Evolutionary conservation across 495 filamentous ascomycete genomes (phyloP).

Genomic region (Durotheca rogersii): DNA sequence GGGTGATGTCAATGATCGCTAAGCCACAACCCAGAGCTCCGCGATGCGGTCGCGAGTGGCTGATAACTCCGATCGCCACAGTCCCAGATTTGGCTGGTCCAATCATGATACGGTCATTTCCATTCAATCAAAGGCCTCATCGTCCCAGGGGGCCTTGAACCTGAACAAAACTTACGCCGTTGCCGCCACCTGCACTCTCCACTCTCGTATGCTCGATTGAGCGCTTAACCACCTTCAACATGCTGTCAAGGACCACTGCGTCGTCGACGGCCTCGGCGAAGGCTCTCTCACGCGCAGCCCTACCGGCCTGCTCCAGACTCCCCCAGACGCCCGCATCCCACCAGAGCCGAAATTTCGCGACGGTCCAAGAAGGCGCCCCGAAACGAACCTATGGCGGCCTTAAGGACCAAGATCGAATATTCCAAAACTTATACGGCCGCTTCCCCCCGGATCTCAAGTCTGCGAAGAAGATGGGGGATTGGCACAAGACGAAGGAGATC

Average conservation of each 20-base stretch:
- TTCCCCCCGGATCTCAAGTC: slow-evolving; percentile 86
- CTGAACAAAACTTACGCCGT: slow-evolving; percentile 23
- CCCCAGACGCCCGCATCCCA: slow-evolving; percentile 42
- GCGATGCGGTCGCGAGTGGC: too few species aligned
- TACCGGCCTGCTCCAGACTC: slow-evolving; percentile 44
- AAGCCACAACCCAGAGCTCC: too few species aligned
- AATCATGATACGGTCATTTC: slow-evolving; percentile 33
- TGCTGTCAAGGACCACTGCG: slow-evolving; percentile 51
- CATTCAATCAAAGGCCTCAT: slow-evolving; percentile 39
- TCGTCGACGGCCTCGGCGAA: slow-evolving; percentile 46
- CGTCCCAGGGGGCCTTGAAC: slow-evolving; percentile 26
- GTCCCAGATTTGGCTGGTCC: slow-evolving; percentile 7
- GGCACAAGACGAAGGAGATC: slow-evolving; percentile 99
- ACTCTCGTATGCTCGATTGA: slow-evolving; percentile 47
- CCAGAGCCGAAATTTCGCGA: slow-evolving; percentile 64
- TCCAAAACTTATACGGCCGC: slow-evolving; percentile 95
- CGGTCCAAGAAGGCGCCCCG: slow-evolving; percentile 76
- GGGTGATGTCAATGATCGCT: too few species aligned
- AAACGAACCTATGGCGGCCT: slow-evolving; percentile 82
- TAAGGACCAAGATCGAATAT: slow-evolving; percentile 95
- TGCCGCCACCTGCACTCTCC: slow-evolving; percentile 45
- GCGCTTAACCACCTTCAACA: slow-evolving; percentile 41
- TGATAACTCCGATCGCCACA: slow-evolving; percentile 12
- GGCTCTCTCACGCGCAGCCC: slow-evolving; percentile 42
- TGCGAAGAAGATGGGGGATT: slow-evolving; percentile 98